phyloP scores from a whole-genome alignment of 352 stramenopile species.

The Pelagophyceae sp. region DNA sequence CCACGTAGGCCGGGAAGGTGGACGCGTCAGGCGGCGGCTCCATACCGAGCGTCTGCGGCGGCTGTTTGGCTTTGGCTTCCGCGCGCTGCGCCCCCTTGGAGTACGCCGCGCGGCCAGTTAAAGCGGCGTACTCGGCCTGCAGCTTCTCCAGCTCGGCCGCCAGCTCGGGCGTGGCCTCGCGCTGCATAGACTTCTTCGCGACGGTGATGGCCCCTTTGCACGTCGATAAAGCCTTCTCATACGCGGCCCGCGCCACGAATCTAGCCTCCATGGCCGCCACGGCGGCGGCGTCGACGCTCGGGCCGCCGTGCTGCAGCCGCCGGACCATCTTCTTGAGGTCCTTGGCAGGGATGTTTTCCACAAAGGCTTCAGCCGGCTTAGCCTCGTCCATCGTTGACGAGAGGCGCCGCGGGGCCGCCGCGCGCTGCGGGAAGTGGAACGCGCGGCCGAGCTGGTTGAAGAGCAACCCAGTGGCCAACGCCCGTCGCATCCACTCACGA shows the following conservation, averaged over 20 bases:
- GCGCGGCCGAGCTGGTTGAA: too few species aligned
- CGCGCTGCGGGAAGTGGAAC: too few species aligned
- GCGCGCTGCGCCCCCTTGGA: not conserved
- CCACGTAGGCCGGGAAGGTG: not conserved
- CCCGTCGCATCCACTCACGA: too few species aligned
- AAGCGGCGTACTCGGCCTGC: not conserved
- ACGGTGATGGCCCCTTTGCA: constrained; percentile 5
- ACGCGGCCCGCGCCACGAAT: not conserved
- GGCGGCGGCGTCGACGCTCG: not conserved
- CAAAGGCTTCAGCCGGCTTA: too few species aligned
- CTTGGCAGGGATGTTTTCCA: too few species aligned
- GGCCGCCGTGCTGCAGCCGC: not conserved
- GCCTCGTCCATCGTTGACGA: too few species aligned
- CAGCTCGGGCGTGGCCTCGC: not conserved
- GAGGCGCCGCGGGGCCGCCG: too few species aligned
- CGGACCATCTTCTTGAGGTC: not conserved
- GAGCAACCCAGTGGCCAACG: too few species aligned
- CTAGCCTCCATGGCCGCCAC: not conserved
- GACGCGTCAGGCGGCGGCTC: not conserved
- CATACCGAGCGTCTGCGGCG: too few species aligned
- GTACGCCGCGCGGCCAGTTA: not conserved
- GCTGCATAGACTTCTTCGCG: not conserved
- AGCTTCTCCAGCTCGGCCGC: not conserved
- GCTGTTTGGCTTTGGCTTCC: not conserved
- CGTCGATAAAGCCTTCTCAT: not conserved